Evolutionary conservation across 768 basidiomycete species (phyloP), one percentile per base, ranked within the genome.

Genomic region (Trametes maxima): DNA sequence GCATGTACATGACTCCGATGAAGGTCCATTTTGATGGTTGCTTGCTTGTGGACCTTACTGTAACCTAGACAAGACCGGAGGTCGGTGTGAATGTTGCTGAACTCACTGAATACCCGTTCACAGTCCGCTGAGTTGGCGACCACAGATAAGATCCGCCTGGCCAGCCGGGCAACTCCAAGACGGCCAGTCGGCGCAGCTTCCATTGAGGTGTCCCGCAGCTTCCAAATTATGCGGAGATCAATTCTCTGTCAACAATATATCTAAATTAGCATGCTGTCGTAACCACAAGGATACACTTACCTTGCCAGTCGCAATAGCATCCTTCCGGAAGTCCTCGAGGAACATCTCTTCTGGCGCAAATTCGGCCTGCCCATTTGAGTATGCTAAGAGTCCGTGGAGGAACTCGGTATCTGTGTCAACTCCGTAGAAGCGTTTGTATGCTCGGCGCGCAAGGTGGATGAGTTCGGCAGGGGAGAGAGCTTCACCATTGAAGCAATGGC

Each of bases 401-500:
- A 48, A 48, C 11, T 24, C 22, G n/a, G 8, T 5, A 5, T 48
- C 47, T 1, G 47, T 8, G 21, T 24, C 47, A n/a, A 2, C 1
- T 8, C 25, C 19, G 22, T 25, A 48, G n/a, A 48, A 28, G 24
- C 47, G 47, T 13, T 2, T 28, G 25, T 13, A 48, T 3, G 47
- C 13, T 14, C n/a, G 13, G 8, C n/a, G 12, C 1, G 47, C 47
- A 4, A 48, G 2, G 2, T 2, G 14, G 12, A 2, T 10, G 25
- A 48, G 22, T 1, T 24, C 47, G 6, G 12, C 24, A 7, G 47
- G 2, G 3, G 33, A 19, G 1, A 56, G 19, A 21, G 37, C 45
- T 16, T 39, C 36, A 4, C 55, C 22, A 17, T 48, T 48, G 55
- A 57, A 57, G 46, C 55, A 57, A 11, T 39, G 40, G 7, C 16